Conservation (phyloP, 495 filamentous ascomycete species). For the Aspergillus olivimuriae region DNA sequence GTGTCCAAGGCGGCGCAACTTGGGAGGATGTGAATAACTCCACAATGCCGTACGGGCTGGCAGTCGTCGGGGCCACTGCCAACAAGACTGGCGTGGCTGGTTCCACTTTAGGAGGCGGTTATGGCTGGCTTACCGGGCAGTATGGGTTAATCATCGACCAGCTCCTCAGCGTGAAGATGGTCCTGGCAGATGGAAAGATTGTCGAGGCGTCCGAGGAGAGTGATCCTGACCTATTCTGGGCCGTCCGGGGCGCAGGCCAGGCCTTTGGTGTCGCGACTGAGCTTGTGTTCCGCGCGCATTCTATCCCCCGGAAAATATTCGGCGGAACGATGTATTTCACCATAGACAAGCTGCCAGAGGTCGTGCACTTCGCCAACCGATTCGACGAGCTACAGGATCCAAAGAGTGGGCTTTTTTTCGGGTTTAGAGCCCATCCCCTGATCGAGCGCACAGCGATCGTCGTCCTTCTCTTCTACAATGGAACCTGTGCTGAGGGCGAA, state of each 20-base stretch:
- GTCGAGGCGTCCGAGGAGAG: neutral
- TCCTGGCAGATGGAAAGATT: neutral
- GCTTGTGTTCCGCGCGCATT: constrained; percentile 1
- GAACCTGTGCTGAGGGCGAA: neutral
- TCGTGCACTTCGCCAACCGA: neutral
- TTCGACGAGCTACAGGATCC: neutral
- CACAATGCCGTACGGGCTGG: neutral
- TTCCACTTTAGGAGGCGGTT: neutral
- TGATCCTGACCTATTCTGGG: constrained; percentile 1
- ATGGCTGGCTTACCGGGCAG: constrained; percentile 1
- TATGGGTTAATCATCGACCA: constrained; percentile 1
- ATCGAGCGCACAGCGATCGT: neutral
- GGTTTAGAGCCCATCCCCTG: neutral
- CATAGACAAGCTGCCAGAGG: neutral
- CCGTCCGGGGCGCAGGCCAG: neutral
- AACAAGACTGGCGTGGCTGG: neutral
- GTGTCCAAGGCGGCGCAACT: neutral
- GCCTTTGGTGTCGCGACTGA: neutral
- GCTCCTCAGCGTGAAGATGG: neutral
- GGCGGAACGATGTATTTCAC: neutral
- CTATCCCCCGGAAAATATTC: neutral
- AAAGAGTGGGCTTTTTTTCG: neutral
- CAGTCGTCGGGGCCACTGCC: neutral
- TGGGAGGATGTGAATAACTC: constrained; percentile 2
- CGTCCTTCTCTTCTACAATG: constrained; percentile 1